Evolutionary conservation across 139 green algal species (phyloP).

Genomic region (Diplosphaera chodatii): DNA sequence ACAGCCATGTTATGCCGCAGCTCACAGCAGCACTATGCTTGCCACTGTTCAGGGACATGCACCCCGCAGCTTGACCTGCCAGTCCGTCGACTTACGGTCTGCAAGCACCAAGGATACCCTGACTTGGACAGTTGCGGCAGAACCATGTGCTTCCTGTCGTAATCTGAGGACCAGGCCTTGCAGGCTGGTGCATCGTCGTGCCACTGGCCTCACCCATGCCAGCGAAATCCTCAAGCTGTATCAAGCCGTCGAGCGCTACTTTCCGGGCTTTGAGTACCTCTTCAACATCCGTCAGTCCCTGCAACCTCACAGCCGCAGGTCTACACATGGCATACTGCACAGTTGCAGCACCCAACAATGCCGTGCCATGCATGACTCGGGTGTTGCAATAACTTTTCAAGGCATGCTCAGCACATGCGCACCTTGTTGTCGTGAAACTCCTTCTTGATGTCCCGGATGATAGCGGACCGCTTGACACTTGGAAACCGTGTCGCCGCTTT

Average conservation of each 20-base stretch:
- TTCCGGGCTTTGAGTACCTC: slow-evolving; percentile 16
- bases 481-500: slow-evolving; percentile 66
- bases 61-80: slow-evolving; percentile 20
- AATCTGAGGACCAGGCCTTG: too few relatives aligned
- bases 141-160: too few relatives aligned
- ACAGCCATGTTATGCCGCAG: background rate
- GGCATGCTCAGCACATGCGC: background rate
- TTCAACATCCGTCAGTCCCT: slow-evolving; percentile 33
- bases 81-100: slow-evolving; percentile 7
- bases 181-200: too few relatives aligned
- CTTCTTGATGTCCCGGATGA: slow-evolving; percentile 59
- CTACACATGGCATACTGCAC: too few relatives aligned
- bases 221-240: slow-evolving; percentile 31
- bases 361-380: too few relatives aligned
- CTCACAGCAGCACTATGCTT: background rate
- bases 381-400: too few relatives aligned
- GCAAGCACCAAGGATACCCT: background rate
- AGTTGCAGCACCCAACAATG: too few relatives aligned
- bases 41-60: background rate
- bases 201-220: background rate
- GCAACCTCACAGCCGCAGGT: background rate
- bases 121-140: too few relatives aligned
- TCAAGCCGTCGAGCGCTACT: slow-evolving; percentile 23
- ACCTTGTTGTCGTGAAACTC: slow-evolving; percentile 70
- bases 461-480: slow-evolving; percentile 50